These are phyloP conservation scores for Hygrocybe coccinea DNA, from an alignment of 768 basidiomycete genomes.

Conservation along the genomic window DNA sequence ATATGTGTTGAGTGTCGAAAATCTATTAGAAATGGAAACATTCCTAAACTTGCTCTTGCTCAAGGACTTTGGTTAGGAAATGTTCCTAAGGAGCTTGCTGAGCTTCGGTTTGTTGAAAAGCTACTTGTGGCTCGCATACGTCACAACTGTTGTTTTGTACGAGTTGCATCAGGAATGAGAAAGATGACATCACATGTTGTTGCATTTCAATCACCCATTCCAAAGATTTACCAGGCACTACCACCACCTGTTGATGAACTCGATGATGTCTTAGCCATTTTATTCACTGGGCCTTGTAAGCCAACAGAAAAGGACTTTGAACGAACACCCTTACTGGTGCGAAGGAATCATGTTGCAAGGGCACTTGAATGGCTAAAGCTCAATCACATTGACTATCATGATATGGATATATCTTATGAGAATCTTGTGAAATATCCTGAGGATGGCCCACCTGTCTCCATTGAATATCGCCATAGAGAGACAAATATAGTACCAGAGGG, in stretches of 20 bases:
- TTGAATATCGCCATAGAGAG: constrained; percentile 18
- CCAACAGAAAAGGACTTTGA: constrained; percentile 25
- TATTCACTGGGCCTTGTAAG: constrained; percentile 26
- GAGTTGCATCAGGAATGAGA: constrained; percentile 18
- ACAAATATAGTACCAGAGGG: constrained; percentile 9
- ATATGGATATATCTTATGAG: constrained; percentile 24
- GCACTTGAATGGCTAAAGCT: constrained; percentile 33
- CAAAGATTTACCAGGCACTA: constrained; percentile 27
- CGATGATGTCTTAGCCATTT: constrained; percentile 28
- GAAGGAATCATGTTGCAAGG: constrained; percentile 16
- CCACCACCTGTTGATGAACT: constrained; percentile 32
- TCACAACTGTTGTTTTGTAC: constrained; percentile 26
- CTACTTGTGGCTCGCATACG: constrained; percentile 19
- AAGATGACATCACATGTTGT: constrained; percentile 11
- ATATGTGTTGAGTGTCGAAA: constrained; percentile 10
- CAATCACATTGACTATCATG: constrained; percentile 30
- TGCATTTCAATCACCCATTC: constrained; percentile 28
- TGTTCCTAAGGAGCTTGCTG: constrained; percentile 21
- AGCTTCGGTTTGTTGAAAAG: constrained; percentile 25
- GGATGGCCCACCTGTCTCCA: constrained; percentile 12
- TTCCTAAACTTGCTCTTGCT: constrained; percentile 18
- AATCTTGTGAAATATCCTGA: constrained; percentile 18
- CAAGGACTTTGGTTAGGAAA: constrained; percentile 33
- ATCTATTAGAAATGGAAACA: not conserved
- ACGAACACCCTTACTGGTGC: constrained; percentile 28